A percentile compares a stretch with the other conserved stretches of the same genome.
These are phyloP conservation scores for Globisporangium alternatum DNA, from an alignment of 352 stramenopile species.

Conservation along the genomic window DNA sequence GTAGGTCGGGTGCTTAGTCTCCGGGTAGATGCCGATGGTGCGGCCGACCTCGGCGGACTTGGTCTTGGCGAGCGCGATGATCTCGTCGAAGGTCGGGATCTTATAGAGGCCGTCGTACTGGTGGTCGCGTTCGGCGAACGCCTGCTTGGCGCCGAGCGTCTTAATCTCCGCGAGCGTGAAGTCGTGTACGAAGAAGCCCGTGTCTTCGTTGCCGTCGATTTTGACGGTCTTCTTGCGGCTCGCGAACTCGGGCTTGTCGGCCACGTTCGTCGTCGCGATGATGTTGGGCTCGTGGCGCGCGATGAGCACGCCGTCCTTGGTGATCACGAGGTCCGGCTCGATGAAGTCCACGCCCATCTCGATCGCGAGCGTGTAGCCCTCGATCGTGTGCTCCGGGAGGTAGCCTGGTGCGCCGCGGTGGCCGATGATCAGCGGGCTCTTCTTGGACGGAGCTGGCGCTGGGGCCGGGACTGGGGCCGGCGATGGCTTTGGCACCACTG, in stretches of 20 bases:
- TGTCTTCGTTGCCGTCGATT: slow-evolving; percentile 50
- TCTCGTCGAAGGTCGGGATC: slow-evolving; percentile 88
- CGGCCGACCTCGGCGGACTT: slow-evolving; percentile 56
- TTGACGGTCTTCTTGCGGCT: slow-evolving; percentile 51
- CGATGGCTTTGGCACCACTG: slow-evolving; percentile 1
- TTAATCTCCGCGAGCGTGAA: slow-evolving; percentile 92
- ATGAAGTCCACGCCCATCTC: slow-evolving; percentile 91
- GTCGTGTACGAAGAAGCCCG: slow-evolving; percentile 88
- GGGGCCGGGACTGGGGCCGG: neutral
- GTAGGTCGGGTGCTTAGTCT: slow-evolving; percentile 87
- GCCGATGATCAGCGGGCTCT: slow-evolving; percentile 57
- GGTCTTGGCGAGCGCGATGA: slow-evolving; percentile 77
- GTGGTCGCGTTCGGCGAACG: slow-evolving; percentile 70
- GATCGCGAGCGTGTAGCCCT: slow-evolving; percentile 87
- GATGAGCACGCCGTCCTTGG: slow-evolving; percentile 81
- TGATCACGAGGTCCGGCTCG: slow-evolving; percentile 89
- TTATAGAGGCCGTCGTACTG: slow-evolving; percentile 82
- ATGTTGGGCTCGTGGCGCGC: slow-evolving; percentile 88
- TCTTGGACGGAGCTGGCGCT: slow-evolving; percentile 20
- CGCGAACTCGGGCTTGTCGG: slow-evolving; percentile 66
- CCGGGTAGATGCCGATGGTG: slow-evolving; percentile 82
- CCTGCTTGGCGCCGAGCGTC: slow-evolving; percentile 78
- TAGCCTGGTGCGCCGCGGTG: slow-evolving; percentile 89
- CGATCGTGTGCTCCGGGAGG: slow-evolving; percentile 89
- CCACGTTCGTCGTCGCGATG: slow-evolving; percentile 88